Conservation (phyloP, 78 protist genomes). For the Dictyostelium capitatum region DNA sequence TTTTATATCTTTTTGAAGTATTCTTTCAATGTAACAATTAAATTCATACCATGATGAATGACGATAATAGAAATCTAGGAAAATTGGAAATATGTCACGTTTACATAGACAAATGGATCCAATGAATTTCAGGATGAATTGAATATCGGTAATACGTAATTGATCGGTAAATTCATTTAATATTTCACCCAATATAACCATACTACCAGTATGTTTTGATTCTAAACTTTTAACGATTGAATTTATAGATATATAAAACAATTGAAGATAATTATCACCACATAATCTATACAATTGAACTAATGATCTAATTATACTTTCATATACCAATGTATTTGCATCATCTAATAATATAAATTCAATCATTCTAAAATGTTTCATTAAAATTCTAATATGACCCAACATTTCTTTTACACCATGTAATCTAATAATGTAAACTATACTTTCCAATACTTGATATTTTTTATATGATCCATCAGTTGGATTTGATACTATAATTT, state of each 20-base stretch:
- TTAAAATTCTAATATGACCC: neutral
- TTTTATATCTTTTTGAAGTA: neutral
- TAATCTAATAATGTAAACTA: neutral
- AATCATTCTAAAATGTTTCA: slow-evolving; percentile 13
- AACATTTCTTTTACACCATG: neutral
- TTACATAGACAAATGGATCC: slow-evolving; percentile 15
- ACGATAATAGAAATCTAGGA: neutral
- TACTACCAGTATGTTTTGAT: slow-evolving; percentile 7
- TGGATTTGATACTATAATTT: neutral
- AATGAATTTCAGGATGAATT: neutral
- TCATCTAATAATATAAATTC: neutral
- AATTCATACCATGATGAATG: neutral
- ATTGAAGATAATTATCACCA: slow-evolving; percentile 2
- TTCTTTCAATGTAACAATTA: slow-evolving; percentile 17
- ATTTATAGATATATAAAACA: slow-evolving; percentile 8
- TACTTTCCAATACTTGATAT: slow-evolving; percentile 7
- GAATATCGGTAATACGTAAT: neutral
- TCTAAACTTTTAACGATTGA: neutral
- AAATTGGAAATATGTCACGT: neutral
- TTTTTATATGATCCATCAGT: neutral
- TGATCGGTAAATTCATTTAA: slow-evolving; percentile 11
- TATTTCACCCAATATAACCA: slow-evolving; percentile 22
- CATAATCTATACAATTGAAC: neutral
- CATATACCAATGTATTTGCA: neutral
- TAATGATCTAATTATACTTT: slow-evolving; percentile 14